phyloP scores from a whole-genome alignment of 768 basidiomycete species.

The Boletales sp. region DNA sequence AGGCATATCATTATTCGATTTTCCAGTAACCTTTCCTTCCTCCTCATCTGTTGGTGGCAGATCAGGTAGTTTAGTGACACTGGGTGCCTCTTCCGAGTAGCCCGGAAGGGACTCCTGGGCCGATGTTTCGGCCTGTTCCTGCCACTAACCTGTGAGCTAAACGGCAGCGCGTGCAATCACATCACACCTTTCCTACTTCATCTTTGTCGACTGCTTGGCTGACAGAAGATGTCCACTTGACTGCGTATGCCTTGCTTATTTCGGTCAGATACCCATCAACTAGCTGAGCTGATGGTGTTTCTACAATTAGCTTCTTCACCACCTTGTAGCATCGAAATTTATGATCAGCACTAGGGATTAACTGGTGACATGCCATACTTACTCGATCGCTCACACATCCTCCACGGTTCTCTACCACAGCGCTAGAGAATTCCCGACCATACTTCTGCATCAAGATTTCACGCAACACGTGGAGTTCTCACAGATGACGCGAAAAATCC shows the following conservation, averaged over 20 bases:
- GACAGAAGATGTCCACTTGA: conserved; percentile 56
- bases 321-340: conserved; percentile 45
- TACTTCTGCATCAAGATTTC: conserved; percentile 97
- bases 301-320: conserved; percentile 64
- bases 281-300: conserved; percentile 67
- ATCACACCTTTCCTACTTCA: conserved; percentile 35
- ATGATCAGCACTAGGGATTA: background rate
- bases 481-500: background rate
- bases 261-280: conserved; percentile 88
- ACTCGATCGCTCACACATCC: conserved; percentile 82
- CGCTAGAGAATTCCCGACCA: conserved; percentile 83
- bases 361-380: conserved; percentile 24
- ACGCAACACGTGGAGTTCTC: conserved; percentile 86
- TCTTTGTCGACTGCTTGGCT: conserved; percentile 25
- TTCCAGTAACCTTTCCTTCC: conserved; percentile 27
- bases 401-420: conserved; percentile 84
- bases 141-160: conserved; percentile 3
- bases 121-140: conserved; percentile 7
- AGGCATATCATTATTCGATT: background rate
- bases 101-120: conserved; percentile 20
- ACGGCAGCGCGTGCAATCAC: background rate
- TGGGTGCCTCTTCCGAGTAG: conserved; percentile 23
- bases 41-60: conserved; percentile 50
- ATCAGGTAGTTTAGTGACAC: conserved; percentile 43
- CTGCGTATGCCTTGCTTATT: conserved; percentile 84